Conservation (phyloP, 768 basidiomycete species). For the Galerina marginata region DNA sequence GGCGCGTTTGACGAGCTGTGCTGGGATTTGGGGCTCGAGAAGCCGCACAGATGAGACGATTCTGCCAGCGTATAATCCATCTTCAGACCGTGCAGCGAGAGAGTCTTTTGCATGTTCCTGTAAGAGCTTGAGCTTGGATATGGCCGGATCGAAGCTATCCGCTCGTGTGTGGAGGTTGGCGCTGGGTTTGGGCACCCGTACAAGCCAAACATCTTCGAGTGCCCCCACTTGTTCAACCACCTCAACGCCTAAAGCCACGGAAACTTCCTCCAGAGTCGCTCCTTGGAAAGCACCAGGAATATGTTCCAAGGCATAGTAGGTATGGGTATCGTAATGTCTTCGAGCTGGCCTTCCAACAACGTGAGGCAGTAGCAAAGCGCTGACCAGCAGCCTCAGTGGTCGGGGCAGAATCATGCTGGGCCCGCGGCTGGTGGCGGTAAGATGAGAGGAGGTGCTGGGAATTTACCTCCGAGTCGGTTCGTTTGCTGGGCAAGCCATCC, state of each 20-base stretch:
- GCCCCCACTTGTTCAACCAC: conserved; percentile 88
- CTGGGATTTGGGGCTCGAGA: conserved; percentile 62
- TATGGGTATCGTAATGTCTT: conserved; percentile 62
- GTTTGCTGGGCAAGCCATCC: too few relatives aligned
- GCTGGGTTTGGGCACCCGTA: conserved; percentile 56
- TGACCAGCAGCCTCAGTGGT: too few relatives aligned
- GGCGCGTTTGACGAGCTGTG: conserved; percentile 73
- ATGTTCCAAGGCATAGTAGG: conserved; percentile 85
- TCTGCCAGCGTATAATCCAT: conserved; percentile 40
- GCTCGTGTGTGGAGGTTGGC: conserved; percentile 31
- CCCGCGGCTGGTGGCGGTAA: too few relatives aligned
- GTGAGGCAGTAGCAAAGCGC: not conserved
- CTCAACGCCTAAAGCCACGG: conserved; percentile 71
- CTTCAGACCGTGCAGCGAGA: conserved; percentile 46
- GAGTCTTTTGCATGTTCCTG: conserved; percentile 34
- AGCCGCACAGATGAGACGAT: conserved; percentile 61
- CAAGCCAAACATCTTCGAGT: conserved; percentile 80
- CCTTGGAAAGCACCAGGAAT: conserved; percentile 36
- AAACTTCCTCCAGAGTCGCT: conserved; percentile 62
- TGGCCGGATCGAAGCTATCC: conserved; percentile 49
- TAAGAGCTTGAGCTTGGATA: conserved; percentile 51
- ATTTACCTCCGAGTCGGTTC: too few relatives aligned
- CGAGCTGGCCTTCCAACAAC: conserved; percentile 45
- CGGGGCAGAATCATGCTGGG: too few relatives aligned
- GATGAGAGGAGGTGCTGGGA: too few relatives aligned